These are phyloP conservation scores for Aspergillus biplanus DNA, from an alignment of 495 filamentous ascomycete genomes.

Conservation along the genomic window DNA sequence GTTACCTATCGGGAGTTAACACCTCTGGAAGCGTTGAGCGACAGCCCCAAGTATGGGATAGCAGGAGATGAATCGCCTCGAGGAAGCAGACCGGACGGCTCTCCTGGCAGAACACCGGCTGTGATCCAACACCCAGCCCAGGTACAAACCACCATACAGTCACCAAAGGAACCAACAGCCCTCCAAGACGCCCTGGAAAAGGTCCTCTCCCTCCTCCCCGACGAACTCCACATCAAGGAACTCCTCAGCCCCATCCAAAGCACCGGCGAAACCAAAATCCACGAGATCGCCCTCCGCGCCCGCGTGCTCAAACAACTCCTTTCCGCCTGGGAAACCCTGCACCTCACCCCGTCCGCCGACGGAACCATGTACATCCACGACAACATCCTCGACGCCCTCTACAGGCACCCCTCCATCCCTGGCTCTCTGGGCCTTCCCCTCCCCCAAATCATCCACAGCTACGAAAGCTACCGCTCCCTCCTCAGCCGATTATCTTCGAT, in stretches of 20 bases:
- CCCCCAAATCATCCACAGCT: not conserved
- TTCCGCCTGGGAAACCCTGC: not conserved
- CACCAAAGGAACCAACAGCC: too few species aligned
- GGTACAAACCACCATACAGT: too few species aligned
- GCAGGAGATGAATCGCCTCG: too few species aligned
- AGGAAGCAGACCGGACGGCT: too few species aligned
- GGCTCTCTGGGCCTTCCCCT: not conserved
- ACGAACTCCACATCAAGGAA: not conserved
- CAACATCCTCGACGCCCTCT: too few species aligned
- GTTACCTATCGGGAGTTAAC: too few species aligned
- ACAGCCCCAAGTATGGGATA: too few species aligned
- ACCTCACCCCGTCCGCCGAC: not conserved
- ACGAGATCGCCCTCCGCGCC: not conserved
- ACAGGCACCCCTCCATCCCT: too few species aligned
- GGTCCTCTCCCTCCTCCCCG: not conserved
- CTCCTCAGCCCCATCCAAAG: not conserved
- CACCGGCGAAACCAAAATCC: not conserved
- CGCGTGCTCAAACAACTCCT: not conserved
- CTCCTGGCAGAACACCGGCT: too few species aligned
- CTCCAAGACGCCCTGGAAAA: too few species aligned
- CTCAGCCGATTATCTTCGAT: constrained; percentile 24
- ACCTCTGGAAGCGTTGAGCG: too few species aligned
- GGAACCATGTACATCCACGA: not conserved
- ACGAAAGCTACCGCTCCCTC: constrained; percentile 10
- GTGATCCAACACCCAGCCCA: too few species aligned